Base-by-base conservation (phyloP, 78 protist species). In the Guillardia theta region DNA sequence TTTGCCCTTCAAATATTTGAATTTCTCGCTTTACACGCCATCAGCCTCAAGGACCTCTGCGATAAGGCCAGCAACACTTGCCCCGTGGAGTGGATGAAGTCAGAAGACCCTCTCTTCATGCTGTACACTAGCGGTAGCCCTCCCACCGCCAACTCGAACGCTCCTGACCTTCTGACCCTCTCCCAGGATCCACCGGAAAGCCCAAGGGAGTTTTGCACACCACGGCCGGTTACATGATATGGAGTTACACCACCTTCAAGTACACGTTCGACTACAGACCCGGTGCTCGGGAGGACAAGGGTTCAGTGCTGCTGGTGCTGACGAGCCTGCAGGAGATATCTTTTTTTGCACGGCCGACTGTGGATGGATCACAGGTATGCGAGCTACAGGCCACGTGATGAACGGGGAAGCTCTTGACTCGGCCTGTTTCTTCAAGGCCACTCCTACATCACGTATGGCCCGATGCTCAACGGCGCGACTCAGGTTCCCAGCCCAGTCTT, bases 361-460 rank as follows among this genome's bases (percentile, higher is more conserved):
- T 62, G 97, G 98, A 48, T 98, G 99, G 99, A 98, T 98, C 94
- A 78, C 90, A 6, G 83, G 70, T 58, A 6, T 19, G 58, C 15
- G 58, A 19, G 58, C 30, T 50, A 50, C 30, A 15, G 58, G 10
- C 30, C 15, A 10, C n/a, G n/a, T n/a, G n/a, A n/a, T n/a, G 15
- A 50, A 19, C 58, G 15, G 58, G 10, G 30, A 19, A 10, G 58
- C 30, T 50, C 10, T 15, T 50, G 58, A 50, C 15, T 50, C 15
- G 10, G 10, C 15, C 30, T 50, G 15, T 15, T 50, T 24, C 6
- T 24, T 1, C 24, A 43, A 62, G 99, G 99, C 33, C 99, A 99
- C 96, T 76, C 98, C 30, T 99, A 99, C 95, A 97, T 98, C 30
- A 97, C 96, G 8, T 99, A 98, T 95, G 99, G 99, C 50, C 99